Evolutionary conservation across 441 rosid genomes (phyloP).

Genomic region (Bruguiera hainesii): DNA sequence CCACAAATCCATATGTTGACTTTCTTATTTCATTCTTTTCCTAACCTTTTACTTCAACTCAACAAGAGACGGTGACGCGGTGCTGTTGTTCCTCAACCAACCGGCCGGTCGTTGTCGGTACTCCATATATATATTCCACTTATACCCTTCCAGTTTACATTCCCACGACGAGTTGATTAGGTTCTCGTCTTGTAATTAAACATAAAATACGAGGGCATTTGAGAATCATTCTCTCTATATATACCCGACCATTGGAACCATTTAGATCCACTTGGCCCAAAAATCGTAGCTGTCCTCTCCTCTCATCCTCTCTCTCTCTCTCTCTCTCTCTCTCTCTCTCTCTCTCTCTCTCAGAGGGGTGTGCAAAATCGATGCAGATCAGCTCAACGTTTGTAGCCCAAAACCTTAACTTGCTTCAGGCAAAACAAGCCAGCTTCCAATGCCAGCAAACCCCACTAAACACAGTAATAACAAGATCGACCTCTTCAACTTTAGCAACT

Average conservation of each 20-base stretch:
- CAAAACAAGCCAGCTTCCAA: constrained; percentile 39
- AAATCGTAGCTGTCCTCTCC: neutral
- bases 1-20: no score
- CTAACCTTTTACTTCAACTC: no score
- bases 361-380: constrained; percentile 38
- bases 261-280: constrained; percentile 9
- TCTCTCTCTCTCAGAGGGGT: neutral
- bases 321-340: neutral
- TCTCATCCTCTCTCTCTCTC: neutral
- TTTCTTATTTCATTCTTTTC: no score
- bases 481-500: constrained; percentile 1
- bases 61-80: no score
- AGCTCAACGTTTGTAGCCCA: constrained; percentile 39
- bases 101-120: no score
- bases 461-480: constrained; percentile 24
- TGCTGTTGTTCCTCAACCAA: no score
- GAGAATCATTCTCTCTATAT: constrained; percentile 24
- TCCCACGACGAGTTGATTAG: neutral
- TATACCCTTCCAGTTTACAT: neutral
- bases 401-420: constrained; percentile 33
- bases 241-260: constrained; percentile 6
- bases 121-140: neutral
- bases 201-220: constrained; percentile 2
- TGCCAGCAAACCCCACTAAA: constrained; percentile 45
- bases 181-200: constrained; percentile 2